phyloP scores from a whole-genome alignment of 2,329 filamentous ascomycete genomes.

The Basipetospora chlamydospora region DNA sequence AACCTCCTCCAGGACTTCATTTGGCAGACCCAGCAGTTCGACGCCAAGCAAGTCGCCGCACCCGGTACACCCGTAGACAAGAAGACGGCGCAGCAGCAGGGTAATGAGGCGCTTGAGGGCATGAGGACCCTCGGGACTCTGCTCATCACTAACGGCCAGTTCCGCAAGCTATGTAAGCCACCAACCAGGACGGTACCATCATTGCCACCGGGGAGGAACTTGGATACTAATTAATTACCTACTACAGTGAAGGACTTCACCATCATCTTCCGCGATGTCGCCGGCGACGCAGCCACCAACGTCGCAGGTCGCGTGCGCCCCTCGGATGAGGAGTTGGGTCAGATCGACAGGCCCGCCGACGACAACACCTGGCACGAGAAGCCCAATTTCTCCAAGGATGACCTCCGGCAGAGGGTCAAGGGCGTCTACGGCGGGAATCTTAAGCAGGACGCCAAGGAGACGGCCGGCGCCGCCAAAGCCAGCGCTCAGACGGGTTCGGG shows the following conservation, averaged over 20 bases:
- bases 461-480: constrained; percentile 37
- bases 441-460: constrained; percentile 45
- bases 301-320: constrained; percentile 65
- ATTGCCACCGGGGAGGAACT: no score
- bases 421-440: constrained; percentile 40
- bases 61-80: constrained; percentile 60
- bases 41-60: constrained; percentile 41
- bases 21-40: constrained; percentile 75
- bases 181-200: no score
- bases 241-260: constrained; percentile 57
- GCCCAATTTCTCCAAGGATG: constrained; percentile 58
- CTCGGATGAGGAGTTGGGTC: constrained; percentile 56
- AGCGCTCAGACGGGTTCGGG: constrained; percentile 21
- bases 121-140: constrained; percentile 78
- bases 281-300: constrained; percentile 73
- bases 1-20: constrained; percentile 94
- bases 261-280: constrained; percentile 75
- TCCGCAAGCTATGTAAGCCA: constrained; percentile 68
- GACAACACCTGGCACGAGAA: constrained; percentile 91
- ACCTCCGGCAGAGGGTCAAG: constrained; percentile 54
- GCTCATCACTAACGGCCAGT: constrained; percentile 90
- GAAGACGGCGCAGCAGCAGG: constrained; percentile 67
- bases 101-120: constrained; percentile 68
- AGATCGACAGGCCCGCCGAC: constrained; percentile 71
- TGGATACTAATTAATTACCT: constrained; percentile 12